These are phyloP conservation scores for Xylaria cubensis DNA, from an alignment of 495 filamentous ascomycete genomes.

Conservation along the genomic window DNA sequence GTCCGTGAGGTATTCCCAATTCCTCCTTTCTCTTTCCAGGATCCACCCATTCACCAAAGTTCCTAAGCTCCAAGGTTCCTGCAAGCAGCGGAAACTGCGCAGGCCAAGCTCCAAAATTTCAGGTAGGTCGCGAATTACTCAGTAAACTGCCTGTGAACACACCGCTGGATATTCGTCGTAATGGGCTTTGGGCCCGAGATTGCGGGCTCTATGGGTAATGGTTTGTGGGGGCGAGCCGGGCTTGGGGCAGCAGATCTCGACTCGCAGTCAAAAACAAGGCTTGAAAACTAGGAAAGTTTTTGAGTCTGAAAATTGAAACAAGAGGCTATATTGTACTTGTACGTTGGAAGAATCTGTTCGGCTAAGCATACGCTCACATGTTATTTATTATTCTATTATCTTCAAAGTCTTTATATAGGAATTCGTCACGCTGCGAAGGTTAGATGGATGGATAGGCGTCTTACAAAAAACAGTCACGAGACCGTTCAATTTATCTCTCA, in stretches of 20 bases:
- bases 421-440: background rate
- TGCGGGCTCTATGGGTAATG: background rate
- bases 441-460: background rate
- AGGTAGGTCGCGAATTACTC: background rate
- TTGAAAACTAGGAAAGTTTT: background rate
- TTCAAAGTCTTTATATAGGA: background rate
- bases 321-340: background rate
- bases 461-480: slow-evolving; percentile 15
- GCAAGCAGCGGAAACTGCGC: slow-evolving; percentile 1
- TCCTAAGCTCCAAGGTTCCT: background rate
- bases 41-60: slow-evolving; percentile 1
- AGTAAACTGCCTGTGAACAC: background rate
- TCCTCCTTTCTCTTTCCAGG: background rate
- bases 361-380: background rate
- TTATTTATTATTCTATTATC: background rate
- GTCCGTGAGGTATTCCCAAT: background rate
- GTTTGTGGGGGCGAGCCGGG: background rate
- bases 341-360: background rate
- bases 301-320: background rate
- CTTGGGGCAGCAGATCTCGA: background rate
- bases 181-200: background rate
- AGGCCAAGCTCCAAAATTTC: background rate
- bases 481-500: slow-evolving; percentile 14
- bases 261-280: background rate
- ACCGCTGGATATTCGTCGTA: background rate